Conservation (phyloP, 192 early-diverging fungal species). For the Coemansia sp. region DNA sequence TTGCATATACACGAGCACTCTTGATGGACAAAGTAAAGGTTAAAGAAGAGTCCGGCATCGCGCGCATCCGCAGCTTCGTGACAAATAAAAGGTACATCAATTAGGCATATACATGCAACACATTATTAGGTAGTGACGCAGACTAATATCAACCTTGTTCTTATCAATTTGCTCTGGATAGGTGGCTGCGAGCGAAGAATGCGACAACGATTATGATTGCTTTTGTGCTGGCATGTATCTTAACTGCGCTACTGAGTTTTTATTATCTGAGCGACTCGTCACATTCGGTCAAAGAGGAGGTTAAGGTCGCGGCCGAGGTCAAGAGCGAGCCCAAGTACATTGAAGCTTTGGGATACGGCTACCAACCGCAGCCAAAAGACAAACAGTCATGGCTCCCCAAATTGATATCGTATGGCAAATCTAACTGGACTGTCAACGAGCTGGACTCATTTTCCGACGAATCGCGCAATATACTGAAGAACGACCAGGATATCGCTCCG, state of each 20-base stretch:
- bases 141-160: background rate
- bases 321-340: constrained; percentile 14
- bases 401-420: background rate
- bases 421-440: background rate
- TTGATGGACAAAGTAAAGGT: constrained; percentile 15
- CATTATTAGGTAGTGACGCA: background rate
- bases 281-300: too few species aligned
- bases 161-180: background rate
- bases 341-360: constrained; percentile 31
- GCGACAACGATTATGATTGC: background rate
- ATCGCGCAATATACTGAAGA: constrained; percentile 29
- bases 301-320: too few species aligned
- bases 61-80: constrained; percentile 2
- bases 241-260: background rate
- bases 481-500: constrained; percentile 22
- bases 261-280: background rate
- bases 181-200: constrained; percentile 13
- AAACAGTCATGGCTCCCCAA: constrained; percentile 48
- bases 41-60: background rate
- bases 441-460: constrained; percentile 24
- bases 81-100: constrained; percentile 18
- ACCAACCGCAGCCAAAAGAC: constrained; percentile 22
- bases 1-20: background rate
- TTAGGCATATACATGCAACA: background rate
- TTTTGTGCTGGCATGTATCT: background rate